Evolutionary conservation across 257 asterid species (phyloP).

Genomic region (Vinca minor): DNA sequence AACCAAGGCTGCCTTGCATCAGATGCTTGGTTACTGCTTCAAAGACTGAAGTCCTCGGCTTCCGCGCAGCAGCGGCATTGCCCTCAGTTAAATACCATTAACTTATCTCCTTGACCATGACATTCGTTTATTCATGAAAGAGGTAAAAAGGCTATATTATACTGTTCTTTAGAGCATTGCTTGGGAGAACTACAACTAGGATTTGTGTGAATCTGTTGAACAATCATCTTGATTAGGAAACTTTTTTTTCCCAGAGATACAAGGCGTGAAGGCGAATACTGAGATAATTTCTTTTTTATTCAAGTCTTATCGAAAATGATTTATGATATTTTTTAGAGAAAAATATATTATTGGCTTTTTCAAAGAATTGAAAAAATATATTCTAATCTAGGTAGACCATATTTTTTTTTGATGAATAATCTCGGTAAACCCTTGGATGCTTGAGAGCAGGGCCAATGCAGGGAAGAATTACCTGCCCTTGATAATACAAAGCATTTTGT

Average conservation of each 20-base stretch:
- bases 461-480: no score
- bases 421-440: no score
- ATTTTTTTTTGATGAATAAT: no score
- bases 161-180: not conserved
- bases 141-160: not conserved
- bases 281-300: not conserved
- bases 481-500: no score
- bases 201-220: not conserved
- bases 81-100: slow-evolving; percentile 26
- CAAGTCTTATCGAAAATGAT: no score
- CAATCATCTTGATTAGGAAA: not conserved
- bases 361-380: no score
- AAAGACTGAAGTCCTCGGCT: slow-evolving; percentile 38
- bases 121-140: not conserved
- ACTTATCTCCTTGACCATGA: slow-evolving; percentile 35
- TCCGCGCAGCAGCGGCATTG: slow-evolving; percentile 20
- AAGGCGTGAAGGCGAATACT: not conserved
- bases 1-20: slow-evolving; percentile 63
- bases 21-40: slow-evolving; percentile 64
- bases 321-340: no score
- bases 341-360: no score
- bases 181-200: not conserved
- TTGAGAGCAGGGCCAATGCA: no score
- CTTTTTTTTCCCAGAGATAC: not conserved
- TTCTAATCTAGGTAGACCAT: no score